These are phyloP conservation scores for Tuctoria greenei DNA, from an alignment of 176 grass and related monocot genomes.

Conservation along the genomic window DNA sequence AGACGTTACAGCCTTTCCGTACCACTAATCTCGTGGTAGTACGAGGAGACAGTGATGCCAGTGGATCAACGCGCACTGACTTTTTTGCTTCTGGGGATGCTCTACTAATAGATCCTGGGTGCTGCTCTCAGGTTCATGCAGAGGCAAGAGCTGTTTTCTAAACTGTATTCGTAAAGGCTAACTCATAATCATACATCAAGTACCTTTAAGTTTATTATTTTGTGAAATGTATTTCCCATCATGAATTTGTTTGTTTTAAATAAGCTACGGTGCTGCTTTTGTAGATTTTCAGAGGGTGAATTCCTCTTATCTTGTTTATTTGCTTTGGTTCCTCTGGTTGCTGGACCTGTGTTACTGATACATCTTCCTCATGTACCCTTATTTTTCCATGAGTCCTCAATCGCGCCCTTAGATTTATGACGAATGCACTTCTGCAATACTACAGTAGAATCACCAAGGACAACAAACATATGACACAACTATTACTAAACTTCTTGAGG, in stretches of 20 bases:
- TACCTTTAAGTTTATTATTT: neutral
- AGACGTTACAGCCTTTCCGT: slow-evolving; percentile 64
- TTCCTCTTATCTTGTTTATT: slow-evolving; percentile 6
- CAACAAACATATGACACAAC: neutral
- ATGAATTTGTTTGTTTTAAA: slow-evolving; percentile 1
- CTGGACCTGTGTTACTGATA: neutral
- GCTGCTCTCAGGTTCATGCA: slow-evolving; percentile 61
- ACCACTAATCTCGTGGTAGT: slow-evolving; percentile 90
- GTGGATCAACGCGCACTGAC: slow-evolving; percentile 32
- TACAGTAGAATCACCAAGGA: neutral
- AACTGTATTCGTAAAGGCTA: neutral
- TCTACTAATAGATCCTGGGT: slow-evolving; percentile 92
- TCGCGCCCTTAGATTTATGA: neutral
- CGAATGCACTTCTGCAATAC: neutral
- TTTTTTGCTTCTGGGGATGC: slow-evolving; percentile 56
- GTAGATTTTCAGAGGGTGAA: slow-evolving; percentile 12
- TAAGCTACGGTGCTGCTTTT: neutral
- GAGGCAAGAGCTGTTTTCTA: slow-evolving; percentile 48
- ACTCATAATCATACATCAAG: neutral
- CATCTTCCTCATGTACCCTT: neutral
- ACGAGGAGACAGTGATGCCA: slow-evolving; percentile 27
- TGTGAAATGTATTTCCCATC: neutral
- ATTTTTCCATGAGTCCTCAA: slow-evolving; percentile 7
- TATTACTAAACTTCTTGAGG: neutral
- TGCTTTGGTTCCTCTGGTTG: neutral